A percentile compares a stretch with the other conserved stretches of the same genome.
These are phyloP conservation scores for Crithidia acanthocephali DNA, from an alignment of 208 protist species.

Conservation along the genomic window DNA sequence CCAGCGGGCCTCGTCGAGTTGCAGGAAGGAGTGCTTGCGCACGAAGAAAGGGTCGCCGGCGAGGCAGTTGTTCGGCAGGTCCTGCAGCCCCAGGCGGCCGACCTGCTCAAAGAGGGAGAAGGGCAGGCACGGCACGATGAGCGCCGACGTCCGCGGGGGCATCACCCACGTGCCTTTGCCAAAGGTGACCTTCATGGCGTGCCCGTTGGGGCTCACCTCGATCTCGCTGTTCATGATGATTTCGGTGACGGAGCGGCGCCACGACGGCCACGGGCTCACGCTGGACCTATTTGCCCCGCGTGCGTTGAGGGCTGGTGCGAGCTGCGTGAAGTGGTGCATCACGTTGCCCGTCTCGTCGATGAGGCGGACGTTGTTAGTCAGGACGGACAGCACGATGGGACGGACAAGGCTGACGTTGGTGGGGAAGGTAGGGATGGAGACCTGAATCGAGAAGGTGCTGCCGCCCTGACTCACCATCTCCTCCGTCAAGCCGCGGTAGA, in stretches of 20 bases:
- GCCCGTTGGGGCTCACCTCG: constrained; percentile 42
- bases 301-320: neutral
- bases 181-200: constrained; percentile 40
- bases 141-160: constrained; percentile 36
- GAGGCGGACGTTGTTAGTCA: constrained; percentile 47
- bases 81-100: constrained; percentile 29
- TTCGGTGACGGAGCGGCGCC: constrained; percentile 31
- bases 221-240: constrained; percentile 42
- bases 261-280: constrained; percentile 6
- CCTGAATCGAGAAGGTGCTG: constrained; percentile 54
- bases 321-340: constrained; percentile 14
- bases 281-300: neutral
- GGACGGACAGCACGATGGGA: constrained; percentile 40
- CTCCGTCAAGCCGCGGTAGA: constrained; percentile 63
- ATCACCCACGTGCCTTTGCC: constrained; percentile 26
- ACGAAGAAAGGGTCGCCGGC: constrained; percentile 58
- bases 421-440: constrained; percentile 65
- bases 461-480: constrained; percentile 47
- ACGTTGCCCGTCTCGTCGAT: constrained; percentile 42
- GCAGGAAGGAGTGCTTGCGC: constrained; percentile 37
- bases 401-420: constrained; percentile 35
- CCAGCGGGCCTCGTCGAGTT: constrained; percentile 35
- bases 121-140: constrained; percentile 69
- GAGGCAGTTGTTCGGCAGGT: constrained; percentile 58
- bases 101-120: constrained; percentile 49